phyloP scores from a whole-genome alignment of 225 moss, liverwort and hornwort species.

The Marchantia paleacea region DNA sequence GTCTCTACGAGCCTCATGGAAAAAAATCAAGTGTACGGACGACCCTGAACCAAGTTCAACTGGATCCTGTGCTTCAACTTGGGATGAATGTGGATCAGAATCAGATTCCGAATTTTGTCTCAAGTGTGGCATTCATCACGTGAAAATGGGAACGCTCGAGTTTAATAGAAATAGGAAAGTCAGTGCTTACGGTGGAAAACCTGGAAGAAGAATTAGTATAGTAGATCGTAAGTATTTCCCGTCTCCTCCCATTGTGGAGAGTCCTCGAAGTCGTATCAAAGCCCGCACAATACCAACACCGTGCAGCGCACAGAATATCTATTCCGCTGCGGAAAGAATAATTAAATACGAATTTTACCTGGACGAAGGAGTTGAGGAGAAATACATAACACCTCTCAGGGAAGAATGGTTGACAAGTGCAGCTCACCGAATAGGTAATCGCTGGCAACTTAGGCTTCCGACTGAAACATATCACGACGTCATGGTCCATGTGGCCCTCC shows the following conservation, averaged over 20 bases:
- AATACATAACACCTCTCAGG: slow-evolving; percentile 53
- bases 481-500: slow-evolving; percentile 49
- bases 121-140: slow-evolving; percentile 32
- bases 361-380: slow-evolving; percentile 53
- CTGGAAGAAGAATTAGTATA: neutral
- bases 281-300: slow-evolving; percentile 41
- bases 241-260: slow-evolving; percentile 49
- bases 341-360: slow-evolving; percentile 65
- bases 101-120: slow-evolving; percentile 17
- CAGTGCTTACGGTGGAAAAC: slow-evolving; percentile 25
- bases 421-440: slow-evolving; percentile 45
- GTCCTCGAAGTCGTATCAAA: slow-evolving; percentile 53
- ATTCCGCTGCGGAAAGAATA: slow-evolving; percentile 48
- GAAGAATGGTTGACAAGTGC: slow-evolving; percentile 61
- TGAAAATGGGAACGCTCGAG: slow-evolving; percentile 29
- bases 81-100: slow-evolving; percentile 11
- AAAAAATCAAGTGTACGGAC: slow-evolving; percentile 32
- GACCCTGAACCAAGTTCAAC: slow-evolving; percentile 32
- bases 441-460: slow-evolving; percentile 50
- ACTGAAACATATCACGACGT: slow-evolving; percentile 48
- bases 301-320: slow-evolving; percentile 28
- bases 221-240: slow-evolving; percentile 28
- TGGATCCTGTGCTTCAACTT: slow-evolving; percentile 8
- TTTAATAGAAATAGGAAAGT: slow-evolving; percentile 35
- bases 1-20: slow-evolving; percentile 37